Percentiles rank a stretch among this genome's conserved stretches.
phyloP scores from a whole-genome alignment of 2,329 filamentous ascomycete genomes.

The Colletotrichum echinochloae region DNA sequence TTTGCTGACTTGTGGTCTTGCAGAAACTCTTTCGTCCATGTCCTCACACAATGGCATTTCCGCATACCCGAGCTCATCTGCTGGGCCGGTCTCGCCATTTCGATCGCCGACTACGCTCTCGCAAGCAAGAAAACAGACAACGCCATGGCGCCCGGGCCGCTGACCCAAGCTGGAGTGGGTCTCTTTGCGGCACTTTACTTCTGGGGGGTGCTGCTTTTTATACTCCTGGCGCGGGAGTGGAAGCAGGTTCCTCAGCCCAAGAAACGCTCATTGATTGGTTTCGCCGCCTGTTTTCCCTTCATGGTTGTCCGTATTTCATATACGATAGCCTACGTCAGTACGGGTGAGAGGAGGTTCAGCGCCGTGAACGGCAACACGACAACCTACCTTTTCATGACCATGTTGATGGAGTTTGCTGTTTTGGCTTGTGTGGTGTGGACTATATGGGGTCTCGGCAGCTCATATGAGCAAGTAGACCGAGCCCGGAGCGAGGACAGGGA shows the following conservation, averaged over 20 bases:
- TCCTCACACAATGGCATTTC: slow-evolving; percentile 38
- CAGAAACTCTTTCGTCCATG: slow-evolving; percentile 29
- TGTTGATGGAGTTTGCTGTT: slow-evolving; percentile 38
- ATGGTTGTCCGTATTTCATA: slow-evolving; percentile 41
- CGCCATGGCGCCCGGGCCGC: slow-evolving; percentile 32
- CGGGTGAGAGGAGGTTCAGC: slow-evolving; percentile 37
- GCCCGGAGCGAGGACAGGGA: background rate
- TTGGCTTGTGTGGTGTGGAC: slow-evolving; percentile 22
- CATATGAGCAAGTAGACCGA: background rate
- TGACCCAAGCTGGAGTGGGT: slow-evolving; percentile 40
- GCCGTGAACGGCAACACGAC: slow-evolving; percentile 38
- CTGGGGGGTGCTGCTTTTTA: slow-evolving; percentile 36
- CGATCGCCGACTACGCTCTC: slow-evolving; percentile 41
- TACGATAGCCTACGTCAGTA: slow-evolving; percentile 41
- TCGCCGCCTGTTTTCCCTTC: slow-evolving; percentile 30
- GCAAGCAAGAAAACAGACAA: slow-evolving; percentile 34
- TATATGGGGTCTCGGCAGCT: slow-evolving; percentile 17
- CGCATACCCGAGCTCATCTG: slow-evolving; percentile 42
- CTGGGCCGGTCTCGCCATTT: slow-evolving; percentile 42
- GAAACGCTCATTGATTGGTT: slow-evolving; percentile 31
- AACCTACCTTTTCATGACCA: slow-evolving; percentile 36
- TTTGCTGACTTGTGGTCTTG: background rate
- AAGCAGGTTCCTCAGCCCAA: slow-evolving; percentile 25
- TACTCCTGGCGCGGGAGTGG: slow-evolving; percentile 29
- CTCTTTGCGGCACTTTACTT: slow-evolving; percentile 42